Conservation (phyloP, 495 filamentous ascomycete species). For the Penicillium argentinense region DNA sequence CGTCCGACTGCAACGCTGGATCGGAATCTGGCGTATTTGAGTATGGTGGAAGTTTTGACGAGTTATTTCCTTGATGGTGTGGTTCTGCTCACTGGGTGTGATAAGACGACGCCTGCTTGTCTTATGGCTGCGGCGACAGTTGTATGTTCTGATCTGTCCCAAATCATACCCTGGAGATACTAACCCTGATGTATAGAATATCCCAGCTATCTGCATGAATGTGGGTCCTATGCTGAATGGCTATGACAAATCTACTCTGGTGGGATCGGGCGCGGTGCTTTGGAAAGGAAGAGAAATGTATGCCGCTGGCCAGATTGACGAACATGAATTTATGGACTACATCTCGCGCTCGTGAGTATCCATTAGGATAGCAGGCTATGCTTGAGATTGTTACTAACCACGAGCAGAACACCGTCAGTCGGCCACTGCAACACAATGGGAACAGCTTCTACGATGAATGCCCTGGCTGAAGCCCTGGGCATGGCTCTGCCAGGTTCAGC, state of each 20-base stretch:
- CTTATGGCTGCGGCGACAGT: slow-evolving; percentile 60
- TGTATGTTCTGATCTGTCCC: slow-evolving; percentile 27
- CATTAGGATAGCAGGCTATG: neutral
- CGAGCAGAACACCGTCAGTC: slow-evolving; percentile 44
- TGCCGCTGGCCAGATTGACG: slow-evolving; percentile 51
- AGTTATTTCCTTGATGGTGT: slow-evolving; percentile 56
- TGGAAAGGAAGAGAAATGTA: slow-evolving; percentile 55
- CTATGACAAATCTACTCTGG: slow-evolving; percentile 41
- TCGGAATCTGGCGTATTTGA: slow-evolving; percentile 53
- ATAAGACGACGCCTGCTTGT: slow-evolving; percentile 56
- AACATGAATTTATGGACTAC: slow-evolving; percentile 49
- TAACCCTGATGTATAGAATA: slow-evolving; percentile 34
- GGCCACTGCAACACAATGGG: slow-evolving; percentile 61
- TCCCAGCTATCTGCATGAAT: slow-evolving; percentile 55
- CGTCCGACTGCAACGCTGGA: slow-evolving; percentile 54
- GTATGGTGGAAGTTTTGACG: slow-evolving; percentile 51
- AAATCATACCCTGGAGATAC: neutral
- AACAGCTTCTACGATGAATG: slow-evolving; percentile 59
- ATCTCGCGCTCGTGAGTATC: slow-evolving; percentile 44
- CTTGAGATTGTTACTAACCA: slow-evolving; percentile 7
- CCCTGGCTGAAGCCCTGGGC: slow-evolving; percentile 53
- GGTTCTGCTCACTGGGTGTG: slow-evolving; percentile 57
- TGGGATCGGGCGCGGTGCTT: slow-evolving; percentile 48
- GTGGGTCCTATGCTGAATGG: slow-evolving; percentile 58
- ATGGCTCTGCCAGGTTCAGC: slow-evolving; percentile 58